A percentile compares a stretch with the other conserved stretches of the same genome.
These are phyloP conservation scores for Trypanosoma rangeli DNA, from an alignment of 208 protist genomes.

Conservation along the genomic window DNA sequence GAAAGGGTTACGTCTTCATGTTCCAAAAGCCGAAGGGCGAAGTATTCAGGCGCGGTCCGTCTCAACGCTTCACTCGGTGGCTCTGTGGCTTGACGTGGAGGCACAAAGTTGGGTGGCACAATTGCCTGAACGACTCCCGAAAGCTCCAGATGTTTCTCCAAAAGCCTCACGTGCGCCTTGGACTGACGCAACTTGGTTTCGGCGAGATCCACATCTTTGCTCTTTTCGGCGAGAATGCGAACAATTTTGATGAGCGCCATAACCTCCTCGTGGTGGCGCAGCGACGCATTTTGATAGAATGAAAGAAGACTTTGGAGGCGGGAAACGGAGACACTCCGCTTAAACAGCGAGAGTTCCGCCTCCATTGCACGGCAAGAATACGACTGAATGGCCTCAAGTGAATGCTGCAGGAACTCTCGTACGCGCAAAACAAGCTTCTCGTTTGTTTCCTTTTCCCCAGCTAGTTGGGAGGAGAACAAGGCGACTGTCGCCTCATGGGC, in stretches of 20 bases:
- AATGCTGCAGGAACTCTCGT: slow-evolving; percentile 30
- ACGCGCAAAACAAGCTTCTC: slow-evolving; percentile 43
- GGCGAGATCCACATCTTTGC: slow-evolving; percentile 39
- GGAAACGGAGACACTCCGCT: slow-evolving; percentile 44
- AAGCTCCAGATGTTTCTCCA: slow-evolving; percentile 70
- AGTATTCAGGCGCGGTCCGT: slow-evolving; percentile 63
- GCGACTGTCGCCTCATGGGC: slow-evolving; percentile 7
- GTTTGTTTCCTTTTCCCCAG: slow-evolving; percentile 38
- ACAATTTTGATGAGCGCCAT: slow-evolving; percentile 68
- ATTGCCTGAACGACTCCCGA: slow-evolving; percentile 59
- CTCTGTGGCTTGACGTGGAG: slow-evolving; percentile 19
- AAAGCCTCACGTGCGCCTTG: slow-evolving; percentile 57
- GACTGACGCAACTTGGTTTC: slow-evolving; percentile 38
- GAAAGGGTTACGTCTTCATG: slow-evolving; percentile 78
- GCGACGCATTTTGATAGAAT: slow-evolving; percentile 41
- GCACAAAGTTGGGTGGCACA: slow-evolving; percentile 26
- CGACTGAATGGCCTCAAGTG: slow-evolving; percentile 31
- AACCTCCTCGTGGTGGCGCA: slow-evolving; percentile 53
- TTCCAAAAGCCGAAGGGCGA: slow-evolving; percentile 64
- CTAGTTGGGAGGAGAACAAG: slow-evolving; percentile 35
- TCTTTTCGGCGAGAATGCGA: slow-evolving; percentile 49
- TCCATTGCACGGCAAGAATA: slow-evolving; percentile 37
- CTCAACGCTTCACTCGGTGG: slow-evolving; percentile 19
- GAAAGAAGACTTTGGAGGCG: slow-evolving; percentile 46
- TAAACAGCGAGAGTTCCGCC: slow-evolving; percentile 44